Conservation (phyloP, 148 eudicot species). For the Oxyria digyna region DNA sequence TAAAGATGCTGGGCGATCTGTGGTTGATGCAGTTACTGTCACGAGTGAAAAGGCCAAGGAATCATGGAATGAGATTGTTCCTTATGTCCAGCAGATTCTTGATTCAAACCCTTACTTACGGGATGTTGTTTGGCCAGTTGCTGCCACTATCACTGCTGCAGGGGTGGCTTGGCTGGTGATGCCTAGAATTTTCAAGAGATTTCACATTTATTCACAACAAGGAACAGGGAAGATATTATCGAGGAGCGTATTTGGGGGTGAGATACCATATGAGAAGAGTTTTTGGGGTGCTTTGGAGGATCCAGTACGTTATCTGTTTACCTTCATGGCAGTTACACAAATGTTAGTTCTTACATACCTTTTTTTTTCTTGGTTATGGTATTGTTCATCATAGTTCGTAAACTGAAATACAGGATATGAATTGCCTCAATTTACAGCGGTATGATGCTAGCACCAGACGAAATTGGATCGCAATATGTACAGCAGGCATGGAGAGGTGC, state of each 20-base stretch:
- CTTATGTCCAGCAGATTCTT: conserved; percentile 50
- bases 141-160: conserved; percentile 58
- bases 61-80: conserved; percentile 42
- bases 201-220: conserved; percentile 54
- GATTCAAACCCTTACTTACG: conserved; percentile 74
- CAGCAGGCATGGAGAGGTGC: conserved; percentile 75
- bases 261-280: conserved; percentile 83
- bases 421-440: conserved; percentile 31
- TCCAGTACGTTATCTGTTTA: conserved; percentile 59
- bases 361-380: background rate
- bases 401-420: background rate
- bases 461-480: conserved; percentile 49
- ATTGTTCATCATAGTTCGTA: background rate
- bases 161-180: conserved; percentile 68
- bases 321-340: conserved; percentile 74
- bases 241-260: conserved; percentile 40
- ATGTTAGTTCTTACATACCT: conserved; percentile 36
- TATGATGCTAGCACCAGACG: conserved; percentile 64
- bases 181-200: conserved; percentile 67
- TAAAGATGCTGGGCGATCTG: conserved; percentile 50
- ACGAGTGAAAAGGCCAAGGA: conserved; percentile 54
- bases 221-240: conserved; percentile 58
- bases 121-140: conserved; percentile 70
- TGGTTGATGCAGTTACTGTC: conserved; percentile 33
- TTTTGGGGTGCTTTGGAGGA: conserved; percentile 86